Conservation (phyloP, 2,329 filamentous ascomycete genomes). For the Sphaceloma murrayae region DNA sequence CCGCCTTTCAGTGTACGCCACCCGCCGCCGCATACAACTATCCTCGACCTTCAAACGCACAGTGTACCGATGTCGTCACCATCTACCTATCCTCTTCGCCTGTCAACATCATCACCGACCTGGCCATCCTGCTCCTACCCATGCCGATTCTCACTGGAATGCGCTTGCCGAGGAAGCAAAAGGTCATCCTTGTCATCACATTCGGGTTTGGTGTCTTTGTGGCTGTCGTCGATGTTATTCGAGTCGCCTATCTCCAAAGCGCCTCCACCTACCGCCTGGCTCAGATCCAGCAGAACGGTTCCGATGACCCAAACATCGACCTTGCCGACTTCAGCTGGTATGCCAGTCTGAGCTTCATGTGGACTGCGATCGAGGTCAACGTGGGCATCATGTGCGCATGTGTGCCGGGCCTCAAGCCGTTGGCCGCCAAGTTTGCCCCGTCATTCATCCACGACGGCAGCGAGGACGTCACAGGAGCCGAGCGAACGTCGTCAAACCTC, state of each 20-base stretch:
- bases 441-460: slow-evolving; percentile 43
- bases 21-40: slow-evolving; percentile 56
- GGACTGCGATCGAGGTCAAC: slow-evolving; percentile 87
- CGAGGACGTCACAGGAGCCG: neutral
- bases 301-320: slow-evolving; percentile 30
- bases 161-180: slow-evolving; percentile 74
- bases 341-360: slow-evolving; percentile 79
- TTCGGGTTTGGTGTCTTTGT: slow-evolving; percentile 84
- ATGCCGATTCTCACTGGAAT: slow-evolving; percentile 82
- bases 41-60: slow-evolving; percentile 36
- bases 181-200: slow-evolving; percentile 74
- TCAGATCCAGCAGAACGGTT: slow-evolving; percentile 29
- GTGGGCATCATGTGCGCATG: slow-evolving; percentile 83
- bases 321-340: slow-evolving; percentile 54
- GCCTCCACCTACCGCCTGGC: slow-evolving; percentile 46
- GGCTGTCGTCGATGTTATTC: slow-evolving; percentile 74
- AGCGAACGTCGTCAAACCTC: slow-evolving; percentile 13
- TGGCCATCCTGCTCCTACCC: slow-evolving; percentile 77
- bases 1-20: slow-evolving; percentile 77
- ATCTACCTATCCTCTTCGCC: slow-evolving; percentile 67
- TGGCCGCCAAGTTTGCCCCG: slow-evolving; percentile 57
- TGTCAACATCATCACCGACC: slow-evolving; percentile 83
- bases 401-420: slow-evolving; percentile 82
- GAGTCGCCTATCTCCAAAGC: slow-evolving; percentile 80
- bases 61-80: slow-evolving; percentile 53